A percentile compares a stretch with the other conserved stretches of the same genome.
phyloP scores from a whole-genome alignment of 2,329 filamentous ascomycete species.

The Kalaharituber pfeilii region DNA sequence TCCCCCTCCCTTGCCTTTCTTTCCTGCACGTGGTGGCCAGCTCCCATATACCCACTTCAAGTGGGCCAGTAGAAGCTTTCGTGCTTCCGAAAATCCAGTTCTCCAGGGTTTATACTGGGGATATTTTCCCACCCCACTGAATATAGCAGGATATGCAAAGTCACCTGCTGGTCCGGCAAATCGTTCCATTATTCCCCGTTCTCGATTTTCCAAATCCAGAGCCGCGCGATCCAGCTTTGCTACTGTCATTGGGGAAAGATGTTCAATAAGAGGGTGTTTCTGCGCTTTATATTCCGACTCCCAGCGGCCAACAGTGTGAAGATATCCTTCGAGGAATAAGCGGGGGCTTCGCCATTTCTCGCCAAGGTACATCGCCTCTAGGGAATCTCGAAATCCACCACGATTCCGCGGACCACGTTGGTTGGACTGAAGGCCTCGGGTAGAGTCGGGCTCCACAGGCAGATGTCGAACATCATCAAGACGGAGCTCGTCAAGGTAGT shows the following conservation, averaged over 20 bases:
- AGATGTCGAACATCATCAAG: slow-evolving; percentile 54
- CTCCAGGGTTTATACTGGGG: slow-evolving; percentile 78
- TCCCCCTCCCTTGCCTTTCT: slow-evolving; percentile 38
- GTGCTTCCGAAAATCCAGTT: slow-evolving; percentile 53
- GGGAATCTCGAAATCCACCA: slow-evolving; percentile 14
- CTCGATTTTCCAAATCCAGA: slow-evolving; percentile 46
- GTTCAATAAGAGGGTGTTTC: slow-evolving; percentile 45
- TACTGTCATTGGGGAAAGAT: slow-evolving; percentile 53
- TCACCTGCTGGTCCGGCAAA: slow-evolving; percentile 27
- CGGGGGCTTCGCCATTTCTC: slow-evolving; percentile 68
- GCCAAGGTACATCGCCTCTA: slow-evolving; percentile 76
- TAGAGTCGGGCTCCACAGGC: slow-evolving; percentile 25
- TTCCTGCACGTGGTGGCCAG: slow-evolving; percentile 81
- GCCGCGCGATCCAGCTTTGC: slow-evolving; percentile 68
- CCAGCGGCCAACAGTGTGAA: slow-evolving; percentile 74
- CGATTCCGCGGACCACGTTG: background rate
- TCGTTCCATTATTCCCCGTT: background rate
- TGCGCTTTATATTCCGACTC: slow-evolving; percentile 47
- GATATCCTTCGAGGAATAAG: slow-evolving; percentile 80
- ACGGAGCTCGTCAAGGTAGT: slow-evolving; percentile 58
- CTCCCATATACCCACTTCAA: slow-evolving; percentile 52
- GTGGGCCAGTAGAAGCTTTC: slow-evolving; percentile 43
- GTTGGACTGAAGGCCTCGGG: background rate
- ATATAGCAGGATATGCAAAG: slow-evolving; percentile 83
- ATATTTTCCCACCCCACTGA: slow-evolving; percentile 65